Percentiles rank a stretch among this genome's conserved stretches.
phyloP scores from a whole-genome alignment of 1,284 basidiomycete genomes.

The Sporisorium graminicola region DNA sequence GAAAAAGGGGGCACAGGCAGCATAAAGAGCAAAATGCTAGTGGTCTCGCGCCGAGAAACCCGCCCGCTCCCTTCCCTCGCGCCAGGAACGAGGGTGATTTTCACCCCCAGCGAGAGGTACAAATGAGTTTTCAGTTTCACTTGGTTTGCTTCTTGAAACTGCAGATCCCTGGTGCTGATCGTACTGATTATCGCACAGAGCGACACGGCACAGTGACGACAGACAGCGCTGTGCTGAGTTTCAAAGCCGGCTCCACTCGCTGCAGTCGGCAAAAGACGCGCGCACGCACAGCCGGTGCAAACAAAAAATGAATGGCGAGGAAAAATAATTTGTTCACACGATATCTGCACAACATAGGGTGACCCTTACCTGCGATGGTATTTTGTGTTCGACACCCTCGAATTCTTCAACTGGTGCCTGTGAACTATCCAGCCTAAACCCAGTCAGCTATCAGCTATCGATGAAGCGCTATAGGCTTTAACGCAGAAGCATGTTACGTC shows the following conservation, averaged over 20 bases:
- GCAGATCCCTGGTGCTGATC: too few relatives aligned
- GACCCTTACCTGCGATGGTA: not conserved
- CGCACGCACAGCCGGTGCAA: too few relatives aligned
- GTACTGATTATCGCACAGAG: not conserved
- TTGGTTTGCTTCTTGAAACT: too few relatives aligned
- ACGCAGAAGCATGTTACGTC: not conserved
- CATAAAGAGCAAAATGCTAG: too few relatives aligned
- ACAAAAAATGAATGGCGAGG: not conserved
- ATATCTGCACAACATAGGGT: conserved; percentile 2
- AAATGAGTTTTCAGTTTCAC: too few relatives aligned
- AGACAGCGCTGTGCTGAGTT: not conserved
- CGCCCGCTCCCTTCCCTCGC: too few relatives aligned
- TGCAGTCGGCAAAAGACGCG: too few relatives aligned
- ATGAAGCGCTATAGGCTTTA: not conserved
- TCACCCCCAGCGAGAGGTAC: too few relatives aligned
- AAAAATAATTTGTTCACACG: conserved; percentile 5
- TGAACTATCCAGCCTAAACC: not conserved
- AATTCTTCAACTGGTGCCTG: not conserved
- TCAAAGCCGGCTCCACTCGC: too few relatives aligned
- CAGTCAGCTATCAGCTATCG: conserved; percentile 5
- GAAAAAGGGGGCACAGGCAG: not conserved
- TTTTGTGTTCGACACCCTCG: conserved; percentile 5
- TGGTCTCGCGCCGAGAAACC: too few relatives aligned
- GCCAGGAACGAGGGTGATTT: too few relatives aligned
- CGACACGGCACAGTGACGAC: not conserved